Base-by-base conservation (phyloP, 108 stramenopile species). In the Stephanodiscus minutulus region DNA sequence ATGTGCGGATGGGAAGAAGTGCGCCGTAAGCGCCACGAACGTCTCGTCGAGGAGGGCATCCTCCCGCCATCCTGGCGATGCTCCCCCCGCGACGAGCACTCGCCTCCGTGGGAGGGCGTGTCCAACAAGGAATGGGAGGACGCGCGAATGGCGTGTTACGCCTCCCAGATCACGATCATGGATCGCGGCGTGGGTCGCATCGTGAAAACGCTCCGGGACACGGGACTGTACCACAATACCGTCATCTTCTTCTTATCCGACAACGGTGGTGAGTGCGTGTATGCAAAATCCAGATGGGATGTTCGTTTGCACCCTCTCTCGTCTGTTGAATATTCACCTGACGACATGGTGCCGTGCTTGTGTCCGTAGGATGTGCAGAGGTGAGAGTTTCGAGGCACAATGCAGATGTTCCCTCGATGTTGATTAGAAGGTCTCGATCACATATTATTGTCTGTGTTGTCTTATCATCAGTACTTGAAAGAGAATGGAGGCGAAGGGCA, bases 181-280 rank as follows among this genome's bases (percentile, higher is more conserved):
- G 81, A 82, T 71, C 56, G 53, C 13, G 81, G 81, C 18, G 59
- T 82, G n/a, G 81, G 81, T 20, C 37, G 81, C 1, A 82, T 82
- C 27, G 6, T 77, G 35, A 50, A 73, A 0, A 67, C 76, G 28
- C 29, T 82, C 24, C 52, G 39, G 17, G 36, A 31, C 52, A 63
- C 66, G 68, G 71, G 29, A 9, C 24, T 41, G 10, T 77, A 68
- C 27, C 76, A 77, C 3, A 68, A 82, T 27, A 82, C 81, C 7
- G 66, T 82, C 17, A 73, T 82, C 5, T 64, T 82, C 75, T 82
- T 82, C 36, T 61, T 82, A n/a, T 73, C 70, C 13, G 81, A 82
- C 25, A 82, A 82, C 37, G 81, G 81, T 29, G 81, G 81, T 37
- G 58, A 35, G 24, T 55, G 18, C 47, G 31, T n/a, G n/a, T 4